Evolutionary conservation across 129 eudicot species (phyloP), one percentile per base, ranked within the genome.

Genomic region (Pittosporum tobira): DNA sequence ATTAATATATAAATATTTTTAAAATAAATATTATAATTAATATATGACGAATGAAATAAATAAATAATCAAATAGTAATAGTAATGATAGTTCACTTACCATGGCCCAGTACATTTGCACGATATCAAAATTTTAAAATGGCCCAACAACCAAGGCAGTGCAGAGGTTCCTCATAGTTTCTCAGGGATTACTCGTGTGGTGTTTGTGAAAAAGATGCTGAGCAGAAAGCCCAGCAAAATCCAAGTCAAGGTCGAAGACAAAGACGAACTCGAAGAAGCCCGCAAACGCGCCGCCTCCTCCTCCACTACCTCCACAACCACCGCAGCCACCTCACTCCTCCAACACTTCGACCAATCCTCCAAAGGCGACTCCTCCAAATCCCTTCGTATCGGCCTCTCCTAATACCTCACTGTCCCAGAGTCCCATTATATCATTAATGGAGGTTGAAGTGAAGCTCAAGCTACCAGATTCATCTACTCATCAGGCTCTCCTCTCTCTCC

Each of bases 191-290:
- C n/a, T n/a, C n/a, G n/a, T 23, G 25, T 30, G 20, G 59, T 1
- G 36, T 16, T 11, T 19, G 47, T 52, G 42, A 13, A 15, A 16
- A 22, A 61, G 40, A 87, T 88, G 96, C 75, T 81, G 66, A 57
- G 89, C 1, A 72, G 94, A 47, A 88, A 84, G 50, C 76, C 94
- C 7, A 88, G 69, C 66, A 76, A 76, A 51, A 81, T 88, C 70
- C 87, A 76, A 66, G 76, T 84, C 43, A 78, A 74, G n/a, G 48
- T 79, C 48, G 96, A 88, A 66, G 96, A 84, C 79, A 88, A 69
- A 72, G 82, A 81, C 73, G 96, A 88, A 74, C 75, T 88, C 71
- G 84, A 81, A 76, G 84, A 84, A 59, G 75, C 77, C 34, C 81
- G 87, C 71, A 51, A 54, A 37, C 88, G 79, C 60, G 65, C 72